Conservation (phyloP, 306 rosid genomes). For the Ziziphus jujuba region DNA sequence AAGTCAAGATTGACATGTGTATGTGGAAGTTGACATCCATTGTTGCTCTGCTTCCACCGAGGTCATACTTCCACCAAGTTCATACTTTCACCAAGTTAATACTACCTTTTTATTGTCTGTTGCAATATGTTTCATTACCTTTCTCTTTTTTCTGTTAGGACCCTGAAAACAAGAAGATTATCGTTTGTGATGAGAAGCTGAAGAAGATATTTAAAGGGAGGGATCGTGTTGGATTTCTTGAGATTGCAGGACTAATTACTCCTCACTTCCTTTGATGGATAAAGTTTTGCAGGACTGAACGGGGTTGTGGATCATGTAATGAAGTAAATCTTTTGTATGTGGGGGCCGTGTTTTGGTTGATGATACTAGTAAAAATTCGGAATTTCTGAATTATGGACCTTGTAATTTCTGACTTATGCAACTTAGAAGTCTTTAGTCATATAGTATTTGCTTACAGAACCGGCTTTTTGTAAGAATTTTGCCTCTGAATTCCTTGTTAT, state of each 20-base stretch:
- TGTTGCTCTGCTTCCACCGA: too few species aligned
- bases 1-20: too few species aligned
- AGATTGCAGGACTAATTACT: slow-evolving; percentile 79
- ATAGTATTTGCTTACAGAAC: slow-evolving; percentile 26
- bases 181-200: slow-evolving; percentile 84
- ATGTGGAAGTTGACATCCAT: too few species aligned
- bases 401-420: slow-evolving; percentile 21
- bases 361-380: slow-evolving; percentile 21
- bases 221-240: slow-evolving; percentile 80
- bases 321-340: slow-evolving; percentile 28
- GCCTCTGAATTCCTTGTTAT: slow-evolving; percentile 12
- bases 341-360: slow-evolving; percentile 39
- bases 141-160: slow-evolving; percentile 42
- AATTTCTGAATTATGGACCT: slow-evolving; percentile 20
- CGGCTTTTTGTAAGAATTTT: slow-evolving; percentile 35
- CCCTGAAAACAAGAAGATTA: slow-evolving; percentile 74
- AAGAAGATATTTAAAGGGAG: slow-evolving; percentile 76
- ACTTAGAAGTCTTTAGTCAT: slow-evolving; percentile 24
- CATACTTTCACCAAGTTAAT: too few species aligned
- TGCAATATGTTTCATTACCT: not conserved
- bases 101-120: too few species aligned
- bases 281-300: not conserved
- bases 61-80: too few species aligned
- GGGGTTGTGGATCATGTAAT: slow-evolving; percentile 7
- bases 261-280: slow-evolving; percentile 72